Evolutionary conservation across 2,329 filamentous ascomycete genomes (phyloP).

Genomic region (Aureobasidium lini): DNA sequence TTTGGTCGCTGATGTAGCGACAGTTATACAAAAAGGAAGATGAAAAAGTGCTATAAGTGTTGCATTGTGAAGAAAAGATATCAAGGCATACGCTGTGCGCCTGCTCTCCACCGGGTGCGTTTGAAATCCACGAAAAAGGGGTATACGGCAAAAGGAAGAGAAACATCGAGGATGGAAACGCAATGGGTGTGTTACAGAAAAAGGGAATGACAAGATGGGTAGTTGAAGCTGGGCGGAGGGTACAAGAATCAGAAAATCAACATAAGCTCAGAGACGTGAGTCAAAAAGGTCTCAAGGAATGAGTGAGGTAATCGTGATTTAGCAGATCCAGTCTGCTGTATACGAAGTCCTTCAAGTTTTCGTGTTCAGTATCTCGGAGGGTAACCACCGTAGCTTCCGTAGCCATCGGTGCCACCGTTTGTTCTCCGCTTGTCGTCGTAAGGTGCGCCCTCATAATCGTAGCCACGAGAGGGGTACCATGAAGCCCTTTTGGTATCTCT

Average conservation of each 20-base stretch:
- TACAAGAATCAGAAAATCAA: neutral
- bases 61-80: neutral
- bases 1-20: too few relatives aligned
- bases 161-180: neutral
- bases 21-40: too few relatives aligned
- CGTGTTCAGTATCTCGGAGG: neutral
- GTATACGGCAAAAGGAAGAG: neutral
- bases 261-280: too few relatives aligned
- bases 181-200: neutral
- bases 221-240: neutral
- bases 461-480: neutral
- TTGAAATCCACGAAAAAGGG: neutral
- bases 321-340: too few relatives aligned
- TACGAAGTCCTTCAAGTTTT: neutral
- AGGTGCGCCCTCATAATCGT: neutral
- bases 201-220: neutral
- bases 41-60: too few relatives aligned
- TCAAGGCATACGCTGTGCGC: neutral
- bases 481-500: neutral
- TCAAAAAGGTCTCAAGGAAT: too few relatives aligned
- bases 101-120: neutral
- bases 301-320: too few relatives aligned
- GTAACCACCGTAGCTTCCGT: constrained; percentile 4
- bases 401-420: constrained; percentile 8
- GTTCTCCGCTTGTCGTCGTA: constrained; percentile 8